Evolutionary conservation across 106 monocot species (phyloP).

Genomic region (Gastrodia elata): DNA sequence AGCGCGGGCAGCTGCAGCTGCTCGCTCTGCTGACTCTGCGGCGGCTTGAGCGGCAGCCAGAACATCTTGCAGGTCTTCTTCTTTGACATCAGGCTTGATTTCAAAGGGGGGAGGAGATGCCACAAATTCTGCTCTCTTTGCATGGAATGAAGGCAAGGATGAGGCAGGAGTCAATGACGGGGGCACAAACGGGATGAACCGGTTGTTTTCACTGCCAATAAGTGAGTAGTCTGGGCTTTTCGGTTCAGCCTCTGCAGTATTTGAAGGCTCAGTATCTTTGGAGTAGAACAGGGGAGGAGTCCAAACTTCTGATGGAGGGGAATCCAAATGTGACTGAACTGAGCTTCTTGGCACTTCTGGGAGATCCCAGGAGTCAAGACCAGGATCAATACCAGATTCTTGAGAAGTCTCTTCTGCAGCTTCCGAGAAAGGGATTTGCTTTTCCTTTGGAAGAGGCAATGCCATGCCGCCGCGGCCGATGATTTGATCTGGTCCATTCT

Average conservation of each 20-base stretch:
- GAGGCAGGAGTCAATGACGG: slow-evolving; percentile 25
- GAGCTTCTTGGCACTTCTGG: slow-evolving; percentile 82
- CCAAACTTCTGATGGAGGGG: slow-evolving; percentile 12
- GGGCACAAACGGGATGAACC: slow-evolving; percentile 52
- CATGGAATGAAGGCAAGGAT: neutral
- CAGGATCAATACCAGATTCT: slow-evolving; percentile 33
- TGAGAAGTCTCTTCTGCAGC: slow-evolving; percentile 20
- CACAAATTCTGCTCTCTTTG: slow-evolving; percentile 9
- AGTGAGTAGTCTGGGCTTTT: neutral
- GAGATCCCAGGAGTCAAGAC: slow-evolving; percentile 48
- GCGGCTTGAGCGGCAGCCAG: slow-evolving; percentile 74
- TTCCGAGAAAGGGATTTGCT: slow-evolving; percentile 11
- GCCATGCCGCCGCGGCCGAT: slow-evolving; percentile 25
- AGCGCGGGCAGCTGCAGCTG: slow-evolving; percentile 72
- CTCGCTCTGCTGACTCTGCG: slow-evolving; percentile 76
- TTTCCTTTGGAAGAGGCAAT: slow-evolving; percentile 42
- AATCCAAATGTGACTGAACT: slow-evolving; percentile 17
- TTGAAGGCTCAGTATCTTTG: slow-evolving; percentile 5
- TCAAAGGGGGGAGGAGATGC: slow-evolving; percentile 4
- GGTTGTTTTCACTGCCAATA: slow-evolving; percentile 26
- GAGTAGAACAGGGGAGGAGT: neutral
- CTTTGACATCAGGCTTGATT: slow-evolving; percentile 16
- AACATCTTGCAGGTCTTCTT: slow-evolving; percentile 77
- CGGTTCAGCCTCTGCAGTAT: slow-evolving; percentile 4
- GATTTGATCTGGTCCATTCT: slow-evolving; percentile 80